Evolutionary conservation across 2,329 filamentous ascomycete genomes (phyloP), one percentile per base, ranked within the genome.

Genomic region (Colletotrichum sp.): DNA sequence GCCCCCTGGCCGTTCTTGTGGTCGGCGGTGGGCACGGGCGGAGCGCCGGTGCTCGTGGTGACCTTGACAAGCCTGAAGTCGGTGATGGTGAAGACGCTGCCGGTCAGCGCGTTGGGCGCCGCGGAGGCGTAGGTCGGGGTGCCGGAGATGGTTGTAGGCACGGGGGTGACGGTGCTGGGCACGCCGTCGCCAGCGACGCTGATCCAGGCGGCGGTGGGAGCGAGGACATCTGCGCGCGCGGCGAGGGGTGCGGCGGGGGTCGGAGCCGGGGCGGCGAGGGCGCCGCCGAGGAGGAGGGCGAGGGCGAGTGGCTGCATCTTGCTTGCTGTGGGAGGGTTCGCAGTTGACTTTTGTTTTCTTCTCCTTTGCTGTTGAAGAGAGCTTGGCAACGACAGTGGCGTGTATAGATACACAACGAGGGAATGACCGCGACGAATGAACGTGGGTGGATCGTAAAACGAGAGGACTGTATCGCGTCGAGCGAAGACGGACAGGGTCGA

Each of bases 161-260:
- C 81, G 15, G 89, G 89, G 13, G 89, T 90, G 72, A 87, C 81
- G 12, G 89, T 90, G 59, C 79, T 83, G 18, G 88, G 84, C 38
- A 81, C 81, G 76, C 86, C 87, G 57, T 87, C 83, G 65, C 85
- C 83, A 78, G 86, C 83, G 74, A 91, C 86, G 6, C 83, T 84
- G 61, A 90, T 86, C 89, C 89, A 91, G 38, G 86, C 83, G 24
- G 84, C 85, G 8, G 85, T 84, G 55, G 82, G 80, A n/a, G 79
- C 79, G 61, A 76, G 67, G 16, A 71, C 62, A 18, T 58, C 75
- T 58, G 76, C 72, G n/a, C 75, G 64, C 38, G 78, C 75, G 58
- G 76, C 78, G 69, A 77, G 73, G 33, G 31, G 57, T 24, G 57
- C 57, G 12, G 57, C 57, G 8, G 78, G 78, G 13, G 80, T 77